Conservation (phyloP, 164 flowering plant species). For the Berberis vulgaris region DNA sequence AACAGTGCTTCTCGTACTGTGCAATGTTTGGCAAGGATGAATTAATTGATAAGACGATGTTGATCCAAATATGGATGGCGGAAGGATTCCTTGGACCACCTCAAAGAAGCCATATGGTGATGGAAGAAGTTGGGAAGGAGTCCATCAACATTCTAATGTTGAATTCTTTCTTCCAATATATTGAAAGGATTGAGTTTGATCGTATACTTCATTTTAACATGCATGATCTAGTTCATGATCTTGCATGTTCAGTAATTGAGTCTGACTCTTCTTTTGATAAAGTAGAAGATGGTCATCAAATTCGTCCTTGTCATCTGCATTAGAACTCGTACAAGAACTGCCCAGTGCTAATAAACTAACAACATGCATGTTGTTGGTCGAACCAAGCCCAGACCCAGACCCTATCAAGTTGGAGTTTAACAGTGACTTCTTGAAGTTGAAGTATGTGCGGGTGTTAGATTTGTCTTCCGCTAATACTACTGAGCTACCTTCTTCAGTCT, state of each 20-base stretch:
- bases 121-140: slow-evolving; percentile 4
- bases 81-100: slow-evolving; percentile 4
- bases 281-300: too few relatives aligned
- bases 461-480: neutral
- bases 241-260: neutral
- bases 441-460: slow-evolving; percentile 5
- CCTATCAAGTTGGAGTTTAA: neutral
- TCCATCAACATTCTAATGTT: neutral
- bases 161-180: slow-evolving; percentile 5
- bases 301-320: too few relatives aligned
- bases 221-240: slow-evolving; percentile 14
- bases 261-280: neutral
- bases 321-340: too few relatives aligned
- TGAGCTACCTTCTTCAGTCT: neutral
- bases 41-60: neutral
- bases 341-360: too few relatives aligned
- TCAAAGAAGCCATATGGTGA: neutral
- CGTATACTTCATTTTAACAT: neutral
- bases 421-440: neutral
- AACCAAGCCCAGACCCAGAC: too few relatives aligned
- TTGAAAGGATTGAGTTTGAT: neutral
- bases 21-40: slow-evolving; percentile 5
- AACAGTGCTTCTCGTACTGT: slow-evolving; percentile 6
- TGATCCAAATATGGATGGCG: slow-evolving; percentile 7
- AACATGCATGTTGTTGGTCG: too few relatives aligned